A percentile compares a stretch with the other conserved stretches of the same genome.
Conservation (phyloP, 192 early-diverging fungal genomes). For the Coemansia sp. region DNA sequence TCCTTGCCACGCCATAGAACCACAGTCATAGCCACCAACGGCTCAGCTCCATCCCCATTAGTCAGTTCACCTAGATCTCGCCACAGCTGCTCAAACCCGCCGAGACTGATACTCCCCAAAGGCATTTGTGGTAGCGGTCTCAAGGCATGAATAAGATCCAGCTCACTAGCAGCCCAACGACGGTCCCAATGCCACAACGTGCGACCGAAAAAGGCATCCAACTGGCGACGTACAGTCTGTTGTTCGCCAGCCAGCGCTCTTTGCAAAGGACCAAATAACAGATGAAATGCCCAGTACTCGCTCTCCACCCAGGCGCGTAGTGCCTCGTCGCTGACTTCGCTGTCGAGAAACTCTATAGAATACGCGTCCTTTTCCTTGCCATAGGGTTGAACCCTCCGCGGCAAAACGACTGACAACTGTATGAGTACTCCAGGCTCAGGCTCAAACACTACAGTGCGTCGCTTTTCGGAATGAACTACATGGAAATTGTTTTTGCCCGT, state of each 20-base stretch:
- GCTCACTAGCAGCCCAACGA: slow-evolving; percentile 36
- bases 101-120: slow-evolving; percentile 44
- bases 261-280: slow-evolving; percentile 36
- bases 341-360: slow-evolving; percentile 49
- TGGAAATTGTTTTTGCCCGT: slow-evolving; percentile 20
- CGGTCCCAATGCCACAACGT: slow-evolving; percentile 42
- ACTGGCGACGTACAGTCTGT: slow-evolving; percentile 29
- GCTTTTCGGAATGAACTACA: slow-evolving; percentile 48
- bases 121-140: slow-evolving; percentile 37
- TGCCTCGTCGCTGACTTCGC: slow-evolving; percentile 33
- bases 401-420: slow-evolving; percentile 44
- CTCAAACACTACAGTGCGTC: slow-evolving; percentile 42
- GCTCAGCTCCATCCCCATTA: neutral
- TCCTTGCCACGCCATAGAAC: slow-evolving; percentile 45
- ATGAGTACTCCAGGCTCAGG: slow-evolving; percentile 40
- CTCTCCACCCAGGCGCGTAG: slow-evolving; percentile 32
- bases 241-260: slow-evolving; percentile 6
- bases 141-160: slow-evolving; percentile 35
- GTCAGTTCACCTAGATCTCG: slow-evolving; percentile 27
- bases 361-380: slow-evolving; percentile 44
- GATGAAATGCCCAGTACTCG: slow-evolving; percentile 38
- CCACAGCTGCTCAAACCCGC: slow-evolving; percentile 53
- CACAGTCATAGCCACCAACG: slow-evolving; percentile 25
- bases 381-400: slow-evolving; percentile 35
- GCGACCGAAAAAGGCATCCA: slow-evolving; percentile 46